Conservation (phyloP, 2,329 filamentous ascomycete species). For the Cercospora zeina region DNA sequence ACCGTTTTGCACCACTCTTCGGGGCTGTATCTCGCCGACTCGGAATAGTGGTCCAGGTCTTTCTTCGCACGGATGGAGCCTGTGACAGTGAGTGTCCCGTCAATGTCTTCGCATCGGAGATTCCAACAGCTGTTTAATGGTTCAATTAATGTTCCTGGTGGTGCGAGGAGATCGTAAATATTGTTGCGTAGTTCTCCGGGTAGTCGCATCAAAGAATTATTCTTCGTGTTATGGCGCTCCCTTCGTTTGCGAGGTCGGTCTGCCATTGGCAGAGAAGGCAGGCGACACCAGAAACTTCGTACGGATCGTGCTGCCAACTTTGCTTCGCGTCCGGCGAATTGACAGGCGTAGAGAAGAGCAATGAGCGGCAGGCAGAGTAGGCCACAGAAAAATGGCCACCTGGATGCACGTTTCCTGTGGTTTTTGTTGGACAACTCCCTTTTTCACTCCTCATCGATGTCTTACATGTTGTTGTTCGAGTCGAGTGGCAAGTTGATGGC, state of each 20-base stretch:
- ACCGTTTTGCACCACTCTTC: not conserved
- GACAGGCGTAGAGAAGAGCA: not conserved
- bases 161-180: not conserved
- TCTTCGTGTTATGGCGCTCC: not conserved
- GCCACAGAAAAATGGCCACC: no score
- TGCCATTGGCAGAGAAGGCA: not conserved
- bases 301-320: not conserved
- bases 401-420: no score
- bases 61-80: not conserved
- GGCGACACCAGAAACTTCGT: not conserved
- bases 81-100: not conserved
- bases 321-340: not conserved
- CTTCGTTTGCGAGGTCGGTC: not conserved
- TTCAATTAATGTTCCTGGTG: not conserved
- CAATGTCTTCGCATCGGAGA: not conserved
- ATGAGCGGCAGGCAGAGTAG: not conserved
- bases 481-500: no score
- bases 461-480: not conserved
- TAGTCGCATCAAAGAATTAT: not conserved
- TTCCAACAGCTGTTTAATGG: not conserved
- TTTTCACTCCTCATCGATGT: not conserved
- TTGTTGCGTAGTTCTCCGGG: not conserved
- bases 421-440: no score
- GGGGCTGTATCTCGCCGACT: not conserved
- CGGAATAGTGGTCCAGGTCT: not conserved